Evolutionary conservation across 208 protist genomes (phyloP).

Genomic region (Phytomonas francai): DNA sequence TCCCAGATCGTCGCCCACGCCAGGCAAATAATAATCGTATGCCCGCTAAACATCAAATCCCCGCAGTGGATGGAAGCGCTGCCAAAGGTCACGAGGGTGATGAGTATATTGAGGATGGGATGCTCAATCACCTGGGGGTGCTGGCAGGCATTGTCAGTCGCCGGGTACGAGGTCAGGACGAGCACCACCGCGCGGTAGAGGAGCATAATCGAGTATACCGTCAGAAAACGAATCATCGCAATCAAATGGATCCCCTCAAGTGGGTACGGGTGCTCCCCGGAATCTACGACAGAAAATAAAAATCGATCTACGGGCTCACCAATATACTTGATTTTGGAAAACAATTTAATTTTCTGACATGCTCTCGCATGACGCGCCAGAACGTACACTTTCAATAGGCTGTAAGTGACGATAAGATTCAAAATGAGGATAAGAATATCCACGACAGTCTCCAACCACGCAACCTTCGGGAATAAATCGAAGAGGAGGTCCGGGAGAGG

Average conservation of each 20-base stretch:
- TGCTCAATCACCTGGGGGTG: slow-evolving; percentile 48
- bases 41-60: slow-evolving; percentile 87
- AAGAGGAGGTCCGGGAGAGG: slow-evolving; percentile 71
- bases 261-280: slow-evolving; percentile 24
- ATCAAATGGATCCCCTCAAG: slow-evolving; percentile 30
- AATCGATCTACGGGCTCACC: slow-evolving; percentile 22
- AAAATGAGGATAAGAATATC: slow-evolving; percentile 54
- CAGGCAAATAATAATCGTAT: slow-evolving; percentile 79
- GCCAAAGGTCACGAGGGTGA: slow-evolving; percentile 76
- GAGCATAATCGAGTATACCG: slow-evolving; percentile 52
- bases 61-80: slow-evolving; percentile 79
- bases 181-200: slow-evolving; percentile 68
- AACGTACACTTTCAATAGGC: slow-evolving; percentile 58
- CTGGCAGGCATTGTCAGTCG: slow-evolving; percentile 79
- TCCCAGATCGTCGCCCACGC: slow-evolving; percentile 38
- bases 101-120: slow-evolving; percentile 59
- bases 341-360: neutral
- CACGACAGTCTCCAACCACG: slow-evolving; percentile 28
- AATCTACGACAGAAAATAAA: slow-evolving; percentile 45
- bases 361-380: slow-evolving; percentile 29
- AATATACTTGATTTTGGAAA: slow-evolving; percentile 16
- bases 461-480: slow-evolving; percentile 50
- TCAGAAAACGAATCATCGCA: slow-evolving; percentile 61
- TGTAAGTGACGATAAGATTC: slow-evolving; percentile 27
- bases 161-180: slow-evolving; percentile 68